Conservation (phyloP, 805 yeast genomes). For the Huiozyma naganishii region DNA sequence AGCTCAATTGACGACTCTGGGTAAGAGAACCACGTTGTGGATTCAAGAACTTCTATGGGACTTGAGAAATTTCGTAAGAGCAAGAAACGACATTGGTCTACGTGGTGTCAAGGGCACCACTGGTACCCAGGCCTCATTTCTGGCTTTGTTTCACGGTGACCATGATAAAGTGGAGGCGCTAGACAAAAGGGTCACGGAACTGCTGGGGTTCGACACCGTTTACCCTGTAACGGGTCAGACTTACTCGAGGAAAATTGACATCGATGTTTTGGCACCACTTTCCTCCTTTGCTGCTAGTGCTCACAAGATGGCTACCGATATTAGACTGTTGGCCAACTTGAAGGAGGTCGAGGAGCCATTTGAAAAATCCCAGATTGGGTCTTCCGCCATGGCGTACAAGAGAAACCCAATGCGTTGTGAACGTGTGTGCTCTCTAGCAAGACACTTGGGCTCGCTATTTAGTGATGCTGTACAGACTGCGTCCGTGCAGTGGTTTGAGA, state of each 20-base stretch:
- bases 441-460: constrained; percentile 87
- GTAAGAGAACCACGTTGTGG: constrained; percentile 97
- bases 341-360: constrained; percentile 98
- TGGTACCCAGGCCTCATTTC: constrained; percentile 96
- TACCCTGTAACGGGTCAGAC: constrained; percentile 99
- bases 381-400: constrained; percentile 98
- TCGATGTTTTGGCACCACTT: constrained; percentile 85
- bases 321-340: constrained; percentile 88
- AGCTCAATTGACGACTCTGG: constrained; percentile 96
- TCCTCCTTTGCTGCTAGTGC: constrained; percentile 93
- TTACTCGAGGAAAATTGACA: constrained; percentile 95
- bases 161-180: constrained; percentile 91
- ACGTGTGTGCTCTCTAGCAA: constrained; percentile 95
- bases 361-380: constrained; percentile 96
- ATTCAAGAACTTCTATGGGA: constrained; percentile 97
- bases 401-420: constrained; percentile 99
- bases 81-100: constrained; percentile 90
- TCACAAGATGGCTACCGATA: constrained; percentile 96
- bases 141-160: constrained; percentile 90
- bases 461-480: constrained; percentile 95
- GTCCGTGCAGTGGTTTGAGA: constrained; percentile 98
- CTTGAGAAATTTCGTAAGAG: constrained; percentile 88
- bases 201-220: constrained; percentile 86
- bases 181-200: constrained; percentile 85
- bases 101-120: constrained; percentile 99